phyloP scores from a whole-genome alignment of 331 rosid genomes.

The Prunus yedoensis region DNA sequence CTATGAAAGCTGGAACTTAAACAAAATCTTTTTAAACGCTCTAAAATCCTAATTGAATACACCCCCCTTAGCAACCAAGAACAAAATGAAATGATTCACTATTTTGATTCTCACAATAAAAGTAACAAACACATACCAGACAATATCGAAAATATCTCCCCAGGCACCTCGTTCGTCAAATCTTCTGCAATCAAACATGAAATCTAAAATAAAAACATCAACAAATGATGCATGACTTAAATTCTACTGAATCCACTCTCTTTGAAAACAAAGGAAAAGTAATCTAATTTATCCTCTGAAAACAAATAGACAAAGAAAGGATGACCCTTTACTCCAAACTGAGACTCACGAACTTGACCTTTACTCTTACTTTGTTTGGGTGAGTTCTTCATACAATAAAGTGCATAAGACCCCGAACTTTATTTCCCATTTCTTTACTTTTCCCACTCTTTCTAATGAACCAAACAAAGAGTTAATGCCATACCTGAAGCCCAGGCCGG shows the following conservation, averaged over 20 bases:
- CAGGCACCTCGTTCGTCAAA: slow-evolving; percentile 22
- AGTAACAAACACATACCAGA: slow-evolving; percentile 47
- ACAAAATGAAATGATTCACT: background rate
- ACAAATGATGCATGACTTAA: background rate
- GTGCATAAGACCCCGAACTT: background rate
- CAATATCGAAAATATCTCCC: slow-evolving; percentile 44
- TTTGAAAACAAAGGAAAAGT: background rate
- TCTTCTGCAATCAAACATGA: slow-evolving; percentile 52
- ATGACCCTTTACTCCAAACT: background rate
- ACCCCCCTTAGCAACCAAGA: background rate
- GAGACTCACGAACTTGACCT: background rate
- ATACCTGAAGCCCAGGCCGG: slow-evolving; percentile 48
- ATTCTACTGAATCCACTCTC: background rate
- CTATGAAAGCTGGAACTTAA: too few relatives aligned
- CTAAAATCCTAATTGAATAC: too few relatives aligned
- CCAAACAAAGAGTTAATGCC: background rate
- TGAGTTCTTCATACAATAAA: slow-evolving; percentile 3
- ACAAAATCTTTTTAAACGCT: too few relatives aligned
- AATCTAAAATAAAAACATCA: slow-evolving; percentile 6
- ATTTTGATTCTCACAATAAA: slow-evolving; percentile 20
- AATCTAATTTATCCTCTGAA: background rate
- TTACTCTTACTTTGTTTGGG: background rate
- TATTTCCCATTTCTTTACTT: background rate
- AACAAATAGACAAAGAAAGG: background rate
- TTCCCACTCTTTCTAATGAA: background rate